Evolutionary conservation across 148 eudicot genomes (phyloP).

Genomic region (Rhododendron vialii): DNA sequence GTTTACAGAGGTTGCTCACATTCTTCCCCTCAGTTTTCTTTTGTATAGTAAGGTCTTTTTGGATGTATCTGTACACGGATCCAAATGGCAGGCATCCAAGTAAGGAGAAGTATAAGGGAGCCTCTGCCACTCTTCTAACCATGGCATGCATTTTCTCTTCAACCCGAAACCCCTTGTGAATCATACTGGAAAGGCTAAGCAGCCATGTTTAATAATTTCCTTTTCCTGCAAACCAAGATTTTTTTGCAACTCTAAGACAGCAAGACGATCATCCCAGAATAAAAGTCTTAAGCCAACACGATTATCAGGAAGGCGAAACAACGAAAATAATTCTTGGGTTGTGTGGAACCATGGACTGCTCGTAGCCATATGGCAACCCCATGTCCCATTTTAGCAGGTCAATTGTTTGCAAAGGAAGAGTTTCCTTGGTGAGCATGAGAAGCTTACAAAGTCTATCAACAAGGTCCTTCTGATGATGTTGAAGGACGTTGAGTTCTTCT

Average conservation of each 20-base stretch:
- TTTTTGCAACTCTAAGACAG: constrained; percentile 60
- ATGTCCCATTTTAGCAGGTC: constrained; percentile 91
- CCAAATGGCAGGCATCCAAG: constrained; percentile 63
- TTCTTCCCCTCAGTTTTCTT: constrained; percentile 71
- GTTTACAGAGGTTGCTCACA: constrained; percentile 76
- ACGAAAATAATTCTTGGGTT: constrained; percentile 40
- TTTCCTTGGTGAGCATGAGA: constrained; percentile 61
- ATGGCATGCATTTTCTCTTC: constrained; percentile 68
- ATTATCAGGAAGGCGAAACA: constrained; percentile 51
- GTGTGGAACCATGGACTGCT: constrained; percentile 31
- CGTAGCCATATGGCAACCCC: constrained; percentile 75
- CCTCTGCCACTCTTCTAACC: constrained; percentile 90
- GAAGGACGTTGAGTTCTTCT: constrained; percentile 32
- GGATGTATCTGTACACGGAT: constrained; percentile 81
- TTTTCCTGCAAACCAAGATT: constrained; percentile 18
- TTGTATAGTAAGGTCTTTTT: constrained; percentile 70
- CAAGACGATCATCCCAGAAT: constrained; percentile 54
- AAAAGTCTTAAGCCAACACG: constrained; percentile 70
- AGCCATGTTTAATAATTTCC: constrained; percentile 16
- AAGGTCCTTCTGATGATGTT: constrained; percentile 41
- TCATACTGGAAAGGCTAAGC: constrained; percentile 59
- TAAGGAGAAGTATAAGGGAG: constrained; percentile 91
- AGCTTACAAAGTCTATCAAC: constrained; percentile 61
- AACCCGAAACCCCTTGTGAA: constrained; percentile 81
- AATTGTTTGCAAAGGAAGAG: constrained; percentile 72